Evolutionary conservation across 192 early-diverging fungal genomes (phyloP), one percentile per base, ranked within the genome.

Genomic region (Coemansia sp.): DNA sequence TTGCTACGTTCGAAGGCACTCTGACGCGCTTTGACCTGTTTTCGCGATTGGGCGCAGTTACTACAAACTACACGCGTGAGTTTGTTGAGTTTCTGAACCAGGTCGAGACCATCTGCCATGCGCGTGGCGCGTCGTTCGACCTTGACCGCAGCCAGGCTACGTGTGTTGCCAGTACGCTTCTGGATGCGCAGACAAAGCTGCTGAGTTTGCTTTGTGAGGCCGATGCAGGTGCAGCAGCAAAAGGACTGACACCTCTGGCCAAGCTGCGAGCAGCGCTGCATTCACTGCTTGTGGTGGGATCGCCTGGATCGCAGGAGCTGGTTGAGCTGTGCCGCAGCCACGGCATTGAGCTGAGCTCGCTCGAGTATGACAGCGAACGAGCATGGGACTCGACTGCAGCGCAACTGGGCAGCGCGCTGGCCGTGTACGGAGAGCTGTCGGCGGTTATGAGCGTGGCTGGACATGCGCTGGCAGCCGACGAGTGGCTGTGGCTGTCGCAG

Each of bases 51-150:
- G 68, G 68, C n/a, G 62, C 62, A 3, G 72, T 80, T 9, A 74
- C 77, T 5, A 74, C 77, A 57, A 74, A 59, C 68, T 80, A 80
- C 65, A 80, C 77, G 1, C 77, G 71, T 61, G 77, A 80, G 61
- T 74, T 67, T 61, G 71, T 80, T 26, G 77, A 80, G 68, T 80
- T 80, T 51, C 68, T 80, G 37, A 80, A 80, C 62, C 77, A 80
- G 64, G 68, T 53, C 43, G 77, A 80, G 59, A 74, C 68, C 38
- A 70, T 80, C 41, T 80, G 77, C 71, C 77, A 80, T 39, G 64
- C 77, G 22, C 77, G 77, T 48, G 71, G 71, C 55, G 77, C 45
- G 16, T 35, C 64, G 39, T 80, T 80, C 43, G 77, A 80, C 26
- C 65, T 80, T n/a, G 77, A 74, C 53, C 77, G 77, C 37, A 74